A percentile compares a stretch with the other conserved stretches of the same genome.
Conservation (phyloP, 331 rosid species). For the Quercus tomentella region DNA sequence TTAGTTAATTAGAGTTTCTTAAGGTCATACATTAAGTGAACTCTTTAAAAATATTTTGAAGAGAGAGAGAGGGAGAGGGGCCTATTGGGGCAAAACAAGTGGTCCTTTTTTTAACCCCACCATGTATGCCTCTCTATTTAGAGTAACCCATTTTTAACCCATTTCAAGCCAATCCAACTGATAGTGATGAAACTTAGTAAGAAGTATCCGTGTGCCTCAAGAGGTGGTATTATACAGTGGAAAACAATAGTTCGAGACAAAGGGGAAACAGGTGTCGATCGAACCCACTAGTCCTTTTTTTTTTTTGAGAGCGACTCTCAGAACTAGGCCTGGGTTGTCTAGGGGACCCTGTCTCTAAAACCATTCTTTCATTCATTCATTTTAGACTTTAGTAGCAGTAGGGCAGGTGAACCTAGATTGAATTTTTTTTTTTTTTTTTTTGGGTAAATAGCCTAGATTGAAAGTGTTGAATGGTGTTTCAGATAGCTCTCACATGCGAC, state of each 20-base stretch:
- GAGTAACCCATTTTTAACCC: not conserved
- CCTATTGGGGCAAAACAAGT: not conserved
- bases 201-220: slow-evolving; percentile 49
- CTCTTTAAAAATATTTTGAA: no score
- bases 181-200: slow-evolving; percentile 40
- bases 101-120: slow-evolving; percentile 22
- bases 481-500: not conserved
- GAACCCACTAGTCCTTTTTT: not conserved
- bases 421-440: not conserved
- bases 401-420: slow-evolving; percentile 11
- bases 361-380: no score
- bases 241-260: slow-evolving; percentile 24
- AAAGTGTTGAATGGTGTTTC: not conserved
- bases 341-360: not conserved
- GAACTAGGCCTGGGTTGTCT: not conserved
- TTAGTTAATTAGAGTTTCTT: no score
- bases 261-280: slow-evolving; percentile 11
- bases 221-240: slow-evolving; percentile 18
- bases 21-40: no score
- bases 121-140: not conserved
- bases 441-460: not conserved
- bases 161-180: slow-evolving; percentile 6
- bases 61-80: not conserved
- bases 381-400: not conserved
- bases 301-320: slow-evolving; percentile 20